Conservation (phyloP, 306 rosid species). For the Acacia melanoxylon region DNA sequence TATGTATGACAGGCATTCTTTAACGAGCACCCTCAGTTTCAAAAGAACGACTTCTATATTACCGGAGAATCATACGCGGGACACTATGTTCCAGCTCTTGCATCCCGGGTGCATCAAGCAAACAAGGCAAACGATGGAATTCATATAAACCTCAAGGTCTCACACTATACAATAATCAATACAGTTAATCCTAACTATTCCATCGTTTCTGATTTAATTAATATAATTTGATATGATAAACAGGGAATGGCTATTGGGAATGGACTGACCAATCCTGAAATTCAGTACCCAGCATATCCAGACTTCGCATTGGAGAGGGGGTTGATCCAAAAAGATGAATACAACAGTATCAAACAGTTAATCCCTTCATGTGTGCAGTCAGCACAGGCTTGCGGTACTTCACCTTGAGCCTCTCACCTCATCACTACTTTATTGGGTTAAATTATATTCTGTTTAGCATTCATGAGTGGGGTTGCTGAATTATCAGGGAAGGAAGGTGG, state of each 20-base stretch:
- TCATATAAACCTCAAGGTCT: background rate
- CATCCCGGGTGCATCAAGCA: background rate
- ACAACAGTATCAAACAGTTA: background rate
- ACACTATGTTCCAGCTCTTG: background rate
- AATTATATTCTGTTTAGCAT: background rate
- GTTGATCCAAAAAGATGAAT: background rate
- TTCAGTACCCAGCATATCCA: background rate
- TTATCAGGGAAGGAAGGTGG: background rate
- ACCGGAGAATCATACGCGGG: background rate
- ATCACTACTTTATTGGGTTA: background rate
- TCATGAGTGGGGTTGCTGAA: background rate
- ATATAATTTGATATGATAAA: background rate
- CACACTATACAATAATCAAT: background rate
- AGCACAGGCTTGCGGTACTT: background rate
- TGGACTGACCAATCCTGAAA: background rate
- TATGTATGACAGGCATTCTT: background rate
- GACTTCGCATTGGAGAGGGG: background rate
- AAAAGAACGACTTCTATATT: background rate
- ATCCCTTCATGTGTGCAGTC: background rate
- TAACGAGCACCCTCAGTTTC: background rate
- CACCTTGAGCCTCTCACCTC: background rate
- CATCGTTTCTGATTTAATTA: background rate
- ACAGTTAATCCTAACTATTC: background rate
- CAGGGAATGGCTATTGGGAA: background rate
- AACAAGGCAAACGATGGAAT: background rate